Evolutionary conservation across 2,329 filamentous ascomycete genomes (phyloP).

Genomic region (Hyphodiscus sp.): DNA sequence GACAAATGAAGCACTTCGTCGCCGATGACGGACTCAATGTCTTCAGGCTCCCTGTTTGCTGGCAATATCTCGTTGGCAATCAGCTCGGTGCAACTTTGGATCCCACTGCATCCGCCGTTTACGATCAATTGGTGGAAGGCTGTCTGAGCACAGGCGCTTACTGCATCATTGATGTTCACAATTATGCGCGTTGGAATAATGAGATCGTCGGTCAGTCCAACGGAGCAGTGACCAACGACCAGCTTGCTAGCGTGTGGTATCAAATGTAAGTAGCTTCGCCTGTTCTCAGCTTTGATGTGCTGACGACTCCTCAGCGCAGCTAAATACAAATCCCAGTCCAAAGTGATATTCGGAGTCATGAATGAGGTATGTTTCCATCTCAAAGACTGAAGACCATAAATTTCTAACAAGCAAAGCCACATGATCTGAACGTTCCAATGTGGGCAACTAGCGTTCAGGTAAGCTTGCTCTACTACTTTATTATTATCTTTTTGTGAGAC

Average conservation of each 20-base stretch:
- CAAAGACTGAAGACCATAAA: not conserved
- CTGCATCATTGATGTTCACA: constrained; percentile 55
- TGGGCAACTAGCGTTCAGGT: constrained; percentile 60
- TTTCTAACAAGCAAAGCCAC: not conserved
- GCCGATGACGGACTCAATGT: constrained; percentile 47
- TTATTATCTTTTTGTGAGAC: no score
- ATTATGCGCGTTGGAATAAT: constrained; percentile 54
- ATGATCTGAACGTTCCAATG: constrained; percentile 12
- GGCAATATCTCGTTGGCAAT: constrained; percentile 54
- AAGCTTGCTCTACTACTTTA: no score
- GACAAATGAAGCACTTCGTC: constrained; percentile 28
- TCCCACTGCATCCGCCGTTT: constrained; percentile 40
- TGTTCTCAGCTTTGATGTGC: no score
- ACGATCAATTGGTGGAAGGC: constrained; percentile 48
- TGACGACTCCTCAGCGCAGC: constrained; percentile 32
- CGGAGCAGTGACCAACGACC: constrained; percentile 52
- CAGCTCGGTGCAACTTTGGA: constrained; percentile 45
- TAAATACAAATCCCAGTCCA: constrained; percentile 48
- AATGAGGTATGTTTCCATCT: constrained; percentile 41
- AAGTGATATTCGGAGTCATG: constrained; percentile 60
- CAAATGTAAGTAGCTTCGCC: constrained; percentile 36
- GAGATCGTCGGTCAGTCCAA: constrained; percentile 51
- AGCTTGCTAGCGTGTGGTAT: constrained; percentile 51
- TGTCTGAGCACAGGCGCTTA: constrained; percentile 51
- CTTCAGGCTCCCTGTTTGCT: constrained; percentile 50